Base-by-base conservation (phyloP, 164 flowering plant species). In the Macadamia integrifolia region DNA sequence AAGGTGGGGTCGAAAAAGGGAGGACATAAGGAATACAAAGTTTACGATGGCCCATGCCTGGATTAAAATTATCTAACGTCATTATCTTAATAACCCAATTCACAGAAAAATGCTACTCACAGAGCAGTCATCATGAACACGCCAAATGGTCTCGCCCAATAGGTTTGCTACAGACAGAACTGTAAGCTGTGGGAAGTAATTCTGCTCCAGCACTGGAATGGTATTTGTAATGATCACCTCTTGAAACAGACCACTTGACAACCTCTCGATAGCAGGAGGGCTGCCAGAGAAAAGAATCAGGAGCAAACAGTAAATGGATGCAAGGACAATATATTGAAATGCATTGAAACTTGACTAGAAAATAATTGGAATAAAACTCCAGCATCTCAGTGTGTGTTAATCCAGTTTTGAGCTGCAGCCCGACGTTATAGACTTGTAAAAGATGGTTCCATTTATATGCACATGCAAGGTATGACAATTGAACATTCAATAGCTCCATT, bases 251-350 rank as follows among this genome's bases (percentile, higher is more conserved):
- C 97, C 95, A 35, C 90, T 73, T 13, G 95, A 88, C 74, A 89
- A 67, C 82, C 88, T 82, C 83, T 89, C 92, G n/a, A 89, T 81
- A 64, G 97, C 97, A 49, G 93, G 95, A 52, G 97, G 97, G 72
- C 97, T 91, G 84, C 62, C 65, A 67, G 58, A 13, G 71, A 11
- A 12, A 58, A 65, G 28, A 6, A 11, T 29, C 14, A 42, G 8
- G 61, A 40, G 6, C 10, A 43, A 62, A 23, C 13, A 58, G 18
- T 4, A 17, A 65, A 44, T 13, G 9, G 14, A 13, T 28, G 23
- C 18, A 32, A 2, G 43, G 18, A 35, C 7, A 23, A 13, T 11
- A 40, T 15, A 52, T 7, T 31, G 23, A 14, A 53, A 1, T 53
- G 13, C 50, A 46, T 46, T 46, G 7, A 46, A 46, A 8, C 50